Base-by-base conservation (phyloP, 148 eudicot genomes). In the Diospyros kaki region DNA sequence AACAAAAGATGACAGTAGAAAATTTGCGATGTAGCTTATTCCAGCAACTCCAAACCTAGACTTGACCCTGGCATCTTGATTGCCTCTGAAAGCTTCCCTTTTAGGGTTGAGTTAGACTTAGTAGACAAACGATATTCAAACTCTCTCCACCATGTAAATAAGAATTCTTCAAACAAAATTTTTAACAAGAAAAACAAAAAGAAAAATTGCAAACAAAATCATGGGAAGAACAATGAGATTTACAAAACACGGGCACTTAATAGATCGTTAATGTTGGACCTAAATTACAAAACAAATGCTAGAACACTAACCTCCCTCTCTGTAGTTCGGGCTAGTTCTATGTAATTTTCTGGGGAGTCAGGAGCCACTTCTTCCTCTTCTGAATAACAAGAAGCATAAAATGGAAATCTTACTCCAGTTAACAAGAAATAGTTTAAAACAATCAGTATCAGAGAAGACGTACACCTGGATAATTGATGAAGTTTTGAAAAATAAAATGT, bases 291-390 rank as follows among this genome's bases (percentile, higher is more conserved):
- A 8, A 64, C 1, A 11, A 28, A 10, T 64, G 3, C 39, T 18
- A 3, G 1, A 53, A 14, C 9, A 55, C 69, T 41, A 18, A 89
- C 93, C 85, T 84, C 81, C 73, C 38, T 82, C 12, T 87, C 82
- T 5, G 75, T 75, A n/a, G 83, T 76, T 58, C 76, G 84, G 8
- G 84, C 83, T 60, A 87, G 75, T 1, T 87, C 79, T 58, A 86
- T 71, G 5, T 58, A 61, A 69, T 71, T 80, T 70, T 72, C 81
- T n/a, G 78, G 78, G 80, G 81, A 83, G 43, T 80, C 75, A 69
- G 53, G 75, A 44, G 79, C 73, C 55, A 73, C 66, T 55, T 81
- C 87, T 39, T 89, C 91, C 41, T 81, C 91, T 66, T 89, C 93
- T 85, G 81, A 18, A 71, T 72, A 14, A 65, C 4, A 18, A 50